phyloP scores from a whole-genome alignment of 2,329 filamentous ascomycete species.

The Fusarium neocosmosporiellum region DNA sequence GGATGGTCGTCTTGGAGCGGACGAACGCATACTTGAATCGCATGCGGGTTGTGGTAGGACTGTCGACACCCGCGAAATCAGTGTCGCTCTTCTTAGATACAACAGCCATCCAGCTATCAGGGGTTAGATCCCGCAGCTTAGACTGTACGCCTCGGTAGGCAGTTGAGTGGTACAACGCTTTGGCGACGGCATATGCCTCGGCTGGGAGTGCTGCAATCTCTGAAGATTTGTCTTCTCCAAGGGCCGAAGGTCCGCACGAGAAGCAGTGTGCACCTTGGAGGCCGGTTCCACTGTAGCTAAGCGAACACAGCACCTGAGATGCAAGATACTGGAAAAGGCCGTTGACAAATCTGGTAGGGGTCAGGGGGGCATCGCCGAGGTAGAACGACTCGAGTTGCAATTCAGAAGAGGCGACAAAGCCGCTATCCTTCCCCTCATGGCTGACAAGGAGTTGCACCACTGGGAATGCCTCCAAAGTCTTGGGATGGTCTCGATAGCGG shows the following conservation, averaged over 20 bases:
- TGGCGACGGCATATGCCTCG: not conserved
- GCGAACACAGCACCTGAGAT: not conserved
- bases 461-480: not conserved
- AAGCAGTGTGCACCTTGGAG: constrained; percentile 3
- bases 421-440: not conserved
- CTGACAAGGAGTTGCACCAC: constrained; percentile 13
- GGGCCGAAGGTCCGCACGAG: constrained; percentile 7
- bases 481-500: not conserved
- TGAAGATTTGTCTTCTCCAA: not conserved
- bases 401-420: no score
- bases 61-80: no score
- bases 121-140: constrained; percentile 11
- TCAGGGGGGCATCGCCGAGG: constrained; percentile 7
- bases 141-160: not conserved
- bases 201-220: constrained; percentile 18
- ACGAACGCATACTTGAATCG: constrained; percentile 15
- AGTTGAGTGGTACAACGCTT: not conserved
- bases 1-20: not conserved
- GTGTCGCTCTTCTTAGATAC: not conserved
- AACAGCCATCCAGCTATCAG: constrained; percentile 14
- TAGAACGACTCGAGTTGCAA: not conserved
- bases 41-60: not conserved
- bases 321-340: constrained; percentile 18
- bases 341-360: not conserved
- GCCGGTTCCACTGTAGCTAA: not conserved